Evolutionary conservation across 352 stramenopile species (phyloP), one percentile per base, ranked within the genome.

Genomic region (Blastocystis sp.): DNA sequence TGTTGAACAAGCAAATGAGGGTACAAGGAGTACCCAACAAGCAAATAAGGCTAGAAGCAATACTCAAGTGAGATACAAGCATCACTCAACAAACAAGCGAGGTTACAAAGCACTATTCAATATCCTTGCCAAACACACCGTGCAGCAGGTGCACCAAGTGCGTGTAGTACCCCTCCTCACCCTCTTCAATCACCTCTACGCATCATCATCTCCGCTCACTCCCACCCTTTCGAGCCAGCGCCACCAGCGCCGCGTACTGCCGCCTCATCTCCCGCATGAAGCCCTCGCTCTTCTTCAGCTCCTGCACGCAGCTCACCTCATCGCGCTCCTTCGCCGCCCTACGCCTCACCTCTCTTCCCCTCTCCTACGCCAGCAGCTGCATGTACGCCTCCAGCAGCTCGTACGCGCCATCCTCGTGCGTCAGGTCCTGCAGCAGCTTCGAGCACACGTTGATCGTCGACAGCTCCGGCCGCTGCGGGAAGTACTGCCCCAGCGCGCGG

Each of bases 391-490:
- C 38, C 48, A 79, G 17, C 48, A 79, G 45, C 23, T 34, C 21
- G 45, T 79, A 61, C 28, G 10, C 34, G 41, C 7, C 28, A 2
- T 56, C 21, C 67, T 60, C 41, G 38, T 23, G 17, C 48, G 69
- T 79, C 43, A 79, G 4, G 40, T 79, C 69, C 45, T 79, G 38
- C 41, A 79, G 56, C 11, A 23, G 17, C 43, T 61, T 41, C n/a
- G 69, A 79, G 52, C 69, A 79, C 69, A 79, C 69, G n/a, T 79
- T 79, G 11, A 64, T 21, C n/a, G 69, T 79, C 45, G 69, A 79
- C 56, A 79, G 11, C 48, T 28, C 48, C 10, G 69, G 69, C n/a
- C 23, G 48, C 40, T 3, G 11, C 0, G 69, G 69, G 69, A 79
- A 79, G 11, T 43, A 23, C 48, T 4, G 21, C 43, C 62, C 23